phyloP scores from a whole-genome alignment of 2,329 filamentous ascomycete genomes.

The Fonsecaea pedrosoi region DNA sequence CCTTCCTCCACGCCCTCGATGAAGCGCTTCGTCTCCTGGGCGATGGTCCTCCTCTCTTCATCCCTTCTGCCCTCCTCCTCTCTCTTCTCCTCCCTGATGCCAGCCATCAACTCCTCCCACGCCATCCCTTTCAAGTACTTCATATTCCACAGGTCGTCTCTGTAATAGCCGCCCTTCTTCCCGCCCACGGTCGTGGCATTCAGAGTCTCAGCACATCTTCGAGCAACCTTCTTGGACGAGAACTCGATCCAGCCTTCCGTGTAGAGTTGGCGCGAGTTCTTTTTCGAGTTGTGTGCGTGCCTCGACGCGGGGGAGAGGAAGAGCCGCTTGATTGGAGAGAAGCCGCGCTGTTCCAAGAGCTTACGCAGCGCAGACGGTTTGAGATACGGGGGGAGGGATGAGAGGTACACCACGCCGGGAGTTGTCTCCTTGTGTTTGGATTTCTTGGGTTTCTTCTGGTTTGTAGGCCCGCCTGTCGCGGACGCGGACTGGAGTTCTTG shows the following conservation, averaged over 20 bases:
- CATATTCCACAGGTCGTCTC: slow-evolving; percentile 56
- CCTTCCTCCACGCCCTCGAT: slow-evolving; percentile 49
- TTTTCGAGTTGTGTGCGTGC: slow-evolving; percentile 32
- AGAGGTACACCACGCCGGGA: slow-evolving; percentile 53
- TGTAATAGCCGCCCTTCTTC: slow-evolving; percentile 54
- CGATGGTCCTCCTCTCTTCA: slow-evolving; percentile 51
- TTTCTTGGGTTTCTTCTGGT: slow-evolving; percentile 4
- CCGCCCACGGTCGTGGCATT: slow-evolving; percentile 54
- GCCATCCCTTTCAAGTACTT: slow-evolving; percentile 53
- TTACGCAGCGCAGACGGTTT: slow-evolving; percentile 55
- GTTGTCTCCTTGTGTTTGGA: slow-evolving; percentile 36
- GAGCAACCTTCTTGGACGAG: slow-evolving; percentile 53
- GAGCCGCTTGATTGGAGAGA: slow-evolving; percentile 52
- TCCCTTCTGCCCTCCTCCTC: slow-evolving; percentile 51
- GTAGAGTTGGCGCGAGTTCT: slow-evolving; percentile 51
- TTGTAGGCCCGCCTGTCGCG: neutral
- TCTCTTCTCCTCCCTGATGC: slow-evolving; percentile 51
- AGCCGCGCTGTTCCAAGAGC: slow-evolving; percentile 50
- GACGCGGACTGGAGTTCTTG: slow-evolving; percentile 41
- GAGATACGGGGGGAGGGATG: slow-evolving; percentile 56
- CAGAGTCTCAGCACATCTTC: slow-evolving; percentile 54
- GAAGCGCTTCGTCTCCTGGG: slow-evolving; percentile 54
- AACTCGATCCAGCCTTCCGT: slow-evolving; percentile 58
- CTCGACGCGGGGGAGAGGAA: slow-evolving; percentile 51
- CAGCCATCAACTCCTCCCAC: slow-evolving; percentile 56